Conservation (phyloP, 768 basidiomycete species). For the Coprinopsis marcescibilis region DNA sequence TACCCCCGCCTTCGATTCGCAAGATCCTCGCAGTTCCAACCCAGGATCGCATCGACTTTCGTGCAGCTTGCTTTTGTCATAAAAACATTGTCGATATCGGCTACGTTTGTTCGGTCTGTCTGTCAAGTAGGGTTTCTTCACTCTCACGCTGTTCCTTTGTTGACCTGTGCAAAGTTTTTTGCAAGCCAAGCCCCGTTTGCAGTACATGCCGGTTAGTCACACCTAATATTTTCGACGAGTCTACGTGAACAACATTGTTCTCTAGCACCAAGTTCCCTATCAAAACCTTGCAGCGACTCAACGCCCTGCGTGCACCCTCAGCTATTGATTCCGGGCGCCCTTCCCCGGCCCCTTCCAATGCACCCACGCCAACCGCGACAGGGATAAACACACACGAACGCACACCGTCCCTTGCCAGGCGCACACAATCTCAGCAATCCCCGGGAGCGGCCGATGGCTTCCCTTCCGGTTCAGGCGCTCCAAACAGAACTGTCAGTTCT, state of each 20-base stretch:
- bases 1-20: slow-evolving; percentile 55
- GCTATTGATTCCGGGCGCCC: slow-evolving; percentile 21
- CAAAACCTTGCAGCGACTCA: slow-evolving; percentile 81
- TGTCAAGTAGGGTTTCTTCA: slow-evolving; percentile 67
- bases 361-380: slow-evolving; percentile 12
- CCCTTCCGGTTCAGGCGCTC: not conserved
- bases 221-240: slow-evolving; percentile 7
- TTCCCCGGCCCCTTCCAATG: slow-evolving; percentile 26
- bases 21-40: slow-evolving; percentile 78
- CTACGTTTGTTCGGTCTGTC: slow-evolving; percentile 97
- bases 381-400: slow-evolving; percentile 5
- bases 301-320: slow-evolving; percentile 48
- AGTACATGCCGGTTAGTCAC: slow-evolving; percentile 81
- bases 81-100: slow-evolving; percentile 95
- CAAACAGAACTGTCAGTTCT: not conserved
- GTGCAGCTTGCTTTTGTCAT: slow-evolving; percentile 98
- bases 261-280: slow-evolving; percentile 90
- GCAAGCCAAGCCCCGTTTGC: slow-evolving; percentile 88
- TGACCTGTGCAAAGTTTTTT: slow-evolving; percentile 66
- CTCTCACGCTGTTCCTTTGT: slow-evolving; percentile 6
- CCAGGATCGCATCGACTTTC: slow-evolving; percentile 93
- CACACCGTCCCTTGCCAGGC: not conserved
- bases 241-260: slow-evolving; percentile 3
- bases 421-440: slow-evolving; percentile 3
- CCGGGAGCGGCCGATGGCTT: not conserved